Evolutionary conservation across 805 yeast genomes (phyloP).

Genomic region (Kurtzmaniella fragi): DNA sequence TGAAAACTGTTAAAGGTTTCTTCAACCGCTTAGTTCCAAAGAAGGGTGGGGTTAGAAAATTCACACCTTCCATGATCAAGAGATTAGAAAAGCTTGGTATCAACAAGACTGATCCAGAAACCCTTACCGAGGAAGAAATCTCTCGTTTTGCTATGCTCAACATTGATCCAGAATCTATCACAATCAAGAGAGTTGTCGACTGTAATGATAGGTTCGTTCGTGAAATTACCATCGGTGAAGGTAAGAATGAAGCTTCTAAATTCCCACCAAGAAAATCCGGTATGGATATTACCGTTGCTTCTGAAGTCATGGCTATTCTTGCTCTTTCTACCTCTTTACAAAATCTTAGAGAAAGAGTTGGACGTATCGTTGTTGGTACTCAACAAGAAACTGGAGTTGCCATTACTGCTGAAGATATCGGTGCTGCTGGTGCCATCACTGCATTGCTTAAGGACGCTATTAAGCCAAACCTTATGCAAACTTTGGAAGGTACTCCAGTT

Average conservation of each 20-base stretch:
- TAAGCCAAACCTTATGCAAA: constrained; percentile 95
- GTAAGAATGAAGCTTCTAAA: constrained; percentile 76
- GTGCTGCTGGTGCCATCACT: constrained; percentile 93
- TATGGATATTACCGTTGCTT: constrained; percentile 93
- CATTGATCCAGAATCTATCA: constrained; percentile 84
- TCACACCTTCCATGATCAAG: constrained; percentile 73
- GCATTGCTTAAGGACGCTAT: constrained; percentile 94
- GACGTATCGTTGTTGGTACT: constrained; percentile 85
- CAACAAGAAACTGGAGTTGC: constrained; percentile 66
- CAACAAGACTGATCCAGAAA: constrained; percentile 71
- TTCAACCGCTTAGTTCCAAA: constrained; percentile 83
- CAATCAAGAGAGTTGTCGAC: constrained; percentile 92
- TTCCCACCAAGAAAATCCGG: constrained; percentile 83
- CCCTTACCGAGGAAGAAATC: constrained; percentile 73
- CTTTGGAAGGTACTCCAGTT: constrained; percentile 96
- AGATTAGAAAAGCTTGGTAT: constrained; percentile 82
- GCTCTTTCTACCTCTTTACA: constrained; percentile 74
- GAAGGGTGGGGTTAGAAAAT: constrained; percentile 73
- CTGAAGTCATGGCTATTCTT: constrained; percentile 93
- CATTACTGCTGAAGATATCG: constrained; percentile 89
- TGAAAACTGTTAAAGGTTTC: constrained; percentile 69
- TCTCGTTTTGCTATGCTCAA: constrained; percentile 73
- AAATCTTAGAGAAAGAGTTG: constrained; percentile 85
- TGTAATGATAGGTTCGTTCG: constrained; percentile 89
- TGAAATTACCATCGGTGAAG: constrained; percentile 85